phyloP scores from a whole-genome alignment of 176 grass and related monocot genomes.

The Pharus latifolius region DNA sequence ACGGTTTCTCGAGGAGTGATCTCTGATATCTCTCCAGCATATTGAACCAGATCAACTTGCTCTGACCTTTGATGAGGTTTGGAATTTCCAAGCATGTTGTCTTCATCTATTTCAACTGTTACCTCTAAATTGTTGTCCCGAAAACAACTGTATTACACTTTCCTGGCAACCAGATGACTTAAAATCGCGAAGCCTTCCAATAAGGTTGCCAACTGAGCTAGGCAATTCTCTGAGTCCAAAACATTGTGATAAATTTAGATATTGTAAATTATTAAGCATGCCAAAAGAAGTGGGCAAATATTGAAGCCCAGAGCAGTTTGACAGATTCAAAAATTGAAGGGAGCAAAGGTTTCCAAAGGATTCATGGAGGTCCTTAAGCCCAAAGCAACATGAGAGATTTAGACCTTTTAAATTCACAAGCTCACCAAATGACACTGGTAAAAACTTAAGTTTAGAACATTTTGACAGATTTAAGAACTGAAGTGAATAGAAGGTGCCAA shows the following conservation, averaged over 20 bases:
- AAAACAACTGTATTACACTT: conserved; percentile 16
- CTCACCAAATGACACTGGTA: conserved; percentile 25
- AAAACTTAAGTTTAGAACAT: conserved; percentile 38
- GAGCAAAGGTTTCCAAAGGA: conserved; percentile 21
- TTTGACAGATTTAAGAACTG: conserved; percentile 31
- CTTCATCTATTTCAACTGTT: too few relatives aligned
- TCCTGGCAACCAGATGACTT: conserved; percentile 31
- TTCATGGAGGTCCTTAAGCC: conserved; percentile 15
- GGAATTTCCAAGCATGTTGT: background rate
- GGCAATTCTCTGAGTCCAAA: conserved; percentile 13
- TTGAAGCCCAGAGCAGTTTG: conserved; percentile 26
- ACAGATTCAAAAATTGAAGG: conserved; percentile 32
- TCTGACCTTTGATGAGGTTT: background rate
- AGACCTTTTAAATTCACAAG: conserved; percentile 23
- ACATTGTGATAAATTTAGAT: conserved; percentile 9
- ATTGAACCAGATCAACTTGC: conserved; percentile 3
- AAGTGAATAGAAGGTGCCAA: conserved; percentile 32
- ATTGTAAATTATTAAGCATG: conserved; percentile 14
- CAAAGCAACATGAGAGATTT: conserved; percentile 28
- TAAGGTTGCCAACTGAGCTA: background rate
- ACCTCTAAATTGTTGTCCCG: too few relatives aligned
- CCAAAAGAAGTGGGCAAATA: conserved; percentile 17
- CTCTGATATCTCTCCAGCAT: conserved; percentile 10
- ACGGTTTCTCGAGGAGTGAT: background rate
- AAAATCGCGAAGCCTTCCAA: conserved; percentile 7